Evolutionary conservation across 768 basidiomycete genomes (phyloP).

Genomic region (Collybia nuda): DNA sequence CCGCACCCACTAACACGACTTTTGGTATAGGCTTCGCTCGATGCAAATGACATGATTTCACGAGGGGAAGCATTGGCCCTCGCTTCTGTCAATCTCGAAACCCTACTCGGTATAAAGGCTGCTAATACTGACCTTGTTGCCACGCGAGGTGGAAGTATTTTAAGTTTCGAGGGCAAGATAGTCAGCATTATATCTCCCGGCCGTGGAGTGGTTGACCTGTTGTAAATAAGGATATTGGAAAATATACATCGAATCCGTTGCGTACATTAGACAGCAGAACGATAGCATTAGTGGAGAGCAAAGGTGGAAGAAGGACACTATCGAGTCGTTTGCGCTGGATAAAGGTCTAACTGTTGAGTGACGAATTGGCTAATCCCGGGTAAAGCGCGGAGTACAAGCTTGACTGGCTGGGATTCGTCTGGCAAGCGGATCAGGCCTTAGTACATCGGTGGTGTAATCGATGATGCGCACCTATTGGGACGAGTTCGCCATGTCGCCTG

Average conservation of each 20-base stretch:
- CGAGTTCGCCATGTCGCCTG: slow-evolving; percentile 64
- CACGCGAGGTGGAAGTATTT: slow-evolving; percentile 51
- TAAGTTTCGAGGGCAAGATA: slow-evolving; percentile 46
- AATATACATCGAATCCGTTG: slow-evolving; percentile 1
- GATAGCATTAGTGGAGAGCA: not conserved
- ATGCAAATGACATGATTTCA: slow-evolving; percentile 37
- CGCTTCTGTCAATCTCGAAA: slow-evolving; percentile 46
- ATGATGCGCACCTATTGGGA: slow-evolving; percentile 55
- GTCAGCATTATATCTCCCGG: slow-evolving; percentile 53
- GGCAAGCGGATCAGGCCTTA: not conserved
- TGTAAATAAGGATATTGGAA: slow-evolving; percentile 9
- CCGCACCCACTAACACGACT: not conserved
- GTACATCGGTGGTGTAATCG: not conserved
- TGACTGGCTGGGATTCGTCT: slow-evolving; percentile 77
- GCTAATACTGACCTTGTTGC: slow-evolving; percentile 58
- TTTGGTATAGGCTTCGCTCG: slow-evolving; percentile 38
- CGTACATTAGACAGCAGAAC: slow-evolving; percentile 1
- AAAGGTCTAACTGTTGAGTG: slow-evolving; percentile 26
- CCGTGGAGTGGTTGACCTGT: slow-evolving; percentile 19
- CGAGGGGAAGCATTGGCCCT: slow-evolving; percentile 44
- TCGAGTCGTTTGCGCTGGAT: not conserved
- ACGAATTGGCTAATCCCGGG: slow-evolving; percentile 64
- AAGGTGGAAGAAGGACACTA: not conserved
- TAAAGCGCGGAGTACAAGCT: slow-evolving; percentile 67
- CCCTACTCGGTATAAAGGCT: slow-evolving; percentile 32